Evolutionary conservation across 768 basidiomycete genomes (phyloP).

Genomic region (Suillus lakei): DNA sequence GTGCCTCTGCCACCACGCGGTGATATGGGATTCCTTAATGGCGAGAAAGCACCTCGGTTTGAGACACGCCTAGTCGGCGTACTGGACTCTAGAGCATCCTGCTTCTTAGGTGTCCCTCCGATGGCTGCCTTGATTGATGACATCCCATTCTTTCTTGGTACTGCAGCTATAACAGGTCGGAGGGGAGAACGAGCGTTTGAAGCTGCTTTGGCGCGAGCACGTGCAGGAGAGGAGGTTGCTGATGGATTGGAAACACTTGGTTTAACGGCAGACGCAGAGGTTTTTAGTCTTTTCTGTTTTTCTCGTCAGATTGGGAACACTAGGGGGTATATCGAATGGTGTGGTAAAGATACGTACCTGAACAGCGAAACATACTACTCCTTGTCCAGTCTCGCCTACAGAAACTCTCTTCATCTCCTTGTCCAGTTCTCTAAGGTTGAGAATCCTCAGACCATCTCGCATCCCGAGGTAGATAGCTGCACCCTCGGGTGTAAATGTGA

Average conservation of each 20-base stretch:
- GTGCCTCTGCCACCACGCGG: not conserved
- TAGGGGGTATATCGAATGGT: not conserved
- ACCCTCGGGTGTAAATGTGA: slow-evolving; percentile 73
- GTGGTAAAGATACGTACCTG: slow-evolving; percentile 48
- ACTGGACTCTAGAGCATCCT: not conserved
- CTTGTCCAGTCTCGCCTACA: slow-evolving; percentile 51
- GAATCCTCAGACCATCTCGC: slow-evolving; percentile 61
- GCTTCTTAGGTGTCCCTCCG: slow-evolving; percentile 1
- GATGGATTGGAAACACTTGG: slow-evolving; percentile 12
- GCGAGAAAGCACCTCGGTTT: slow-evolving; percentile 12
- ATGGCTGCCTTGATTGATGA: slow-evolving; percentile 23
- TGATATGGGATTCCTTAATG: slow-evolving; percentile 5
- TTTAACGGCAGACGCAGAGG: not conserved
- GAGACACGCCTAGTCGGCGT: not conserved
- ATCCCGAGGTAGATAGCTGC: slow-evolving; percentile 70
- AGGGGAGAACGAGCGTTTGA: slow-evolving; percentile 6
- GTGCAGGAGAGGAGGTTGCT: slow-evolving; percentile 16
- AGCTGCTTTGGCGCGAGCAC: slow-evolving; percentile 11
- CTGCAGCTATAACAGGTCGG: not conserved
- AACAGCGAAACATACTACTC: slow-evolving; percentile 58
- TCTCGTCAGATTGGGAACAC: not conserved
- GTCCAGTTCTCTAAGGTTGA: slow-evolving; percentile 70
- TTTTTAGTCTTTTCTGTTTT: slow-evolving; percentile 22
- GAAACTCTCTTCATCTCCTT: slow-evolving; percentile 60
- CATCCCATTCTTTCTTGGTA: not conserved